Evolutionary conservation across 2,329 filamentous ascomycete species (phyloP).

Genomic region (Pyricularia sp.): DNA sequence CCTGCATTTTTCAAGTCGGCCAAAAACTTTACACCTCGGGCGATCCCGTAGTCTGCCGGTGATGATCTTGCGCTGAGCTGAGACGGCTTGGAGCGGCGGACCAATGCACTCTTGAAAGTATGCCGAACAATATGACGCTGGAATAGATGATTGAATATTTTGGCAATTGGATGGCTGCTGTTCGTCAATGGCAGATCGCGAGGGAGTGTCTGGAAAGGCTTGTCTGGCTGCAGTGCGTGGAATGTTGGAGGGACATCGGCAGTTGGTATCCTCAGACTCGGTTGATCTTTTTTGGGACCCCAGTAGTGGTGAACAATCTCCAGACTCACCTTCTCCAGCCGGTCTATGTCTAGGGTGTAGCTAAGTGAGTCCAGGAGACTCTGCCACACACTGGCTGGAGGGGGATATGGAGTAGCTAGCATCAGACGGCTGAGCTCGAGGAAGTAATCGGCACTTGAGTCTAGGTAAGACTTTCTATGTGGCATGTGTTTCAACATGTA

Average conservation of each 20-base stretch:
- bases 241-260: slow-evolving; percentile 29
- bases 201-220: slow-evolving; percentile 25
- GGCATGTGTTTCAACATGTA: slow-evolving; percentile 20
- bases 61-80: too few species aligned
- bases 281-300: slow-evolving; percentile 14
- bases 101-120: slow-evolving; percentile 30
- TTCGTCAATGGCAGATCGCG: slow-evolving; percentile 31
- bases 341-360: slow-evolving; percentile 30
- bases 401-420: slow-evolving; percentile 27
- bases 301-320: slow-evolving; percentile 31
- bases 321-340: slow-evolving; percentile 33
- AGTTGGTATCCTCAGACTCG: slow-evolving; percentile 32
- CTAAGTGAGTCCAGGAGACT: slow-evolving; percentile 33
- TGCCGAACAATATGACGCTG: slow-evolving; percentile 32
- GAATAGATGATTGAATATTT: slow-evolving; percentile 31
- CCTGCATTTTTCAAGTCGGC: slow-evolving; percentile 22
- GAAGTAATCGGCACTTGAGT: slow-evolving; percentile 19
- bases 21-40: slow-evolving; percentile 22
- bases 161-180: slow-evolving; percentile 34
- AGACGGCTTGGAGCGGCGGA: slow-evolving; percentile 8
- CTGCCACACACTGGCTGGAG: slow-evolving; percentile 31
- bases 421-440: slow-evolving; percentile 25
- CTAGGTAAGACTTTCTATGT: slow-evolving; percentile 12
- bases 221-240: slow-evolving; percentile 15
- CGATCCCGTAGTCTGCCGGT: slow-evolving; percentile 18